Conservation (phyloP, 805 yeast species). For the Hanseniaspora meyeri region DNA sequence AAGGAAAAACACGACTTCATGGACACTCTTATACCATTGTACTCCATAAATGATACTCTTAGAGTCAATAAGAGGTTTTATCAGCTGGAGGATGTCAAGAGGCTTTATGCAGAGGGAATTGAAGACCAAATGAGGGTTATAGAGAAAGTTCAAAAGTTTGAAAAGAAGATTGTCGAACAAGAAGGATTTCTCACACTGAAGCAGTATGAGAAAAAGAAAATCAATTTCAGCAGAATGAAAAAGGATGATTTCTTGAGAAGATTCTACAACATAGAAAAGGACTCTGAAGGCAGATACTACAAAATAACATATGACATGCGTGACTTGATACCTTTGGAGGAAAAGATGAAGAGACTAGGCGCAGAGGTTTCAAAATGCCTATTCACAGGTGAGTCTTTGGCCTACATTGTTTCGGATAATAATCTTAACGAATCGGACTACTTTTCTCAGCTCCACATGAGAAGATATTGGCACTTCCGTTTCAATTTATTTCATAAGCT, state of each 20-base stretch:
- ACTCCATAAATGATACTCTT: neutral
- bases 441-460: neutral
- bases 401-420: slow-evolving; percentile 3
- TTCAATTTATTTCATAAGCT: slow-evolving; percentile 9
- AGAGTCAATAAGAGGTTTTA: neutral
- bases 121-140: neutral
- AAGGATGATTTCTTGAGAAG: neutral
- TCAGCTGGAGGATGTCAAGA: neutral
- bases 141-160: neutral
- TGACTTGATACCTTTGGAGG: neutral
- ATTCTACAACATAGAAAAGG: neutral
- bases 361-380: neutral
- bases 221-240: neutral
- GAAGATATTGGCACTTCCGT: slow-evolving; percentile 9
- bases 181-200: neutral
- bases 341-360: neutral
- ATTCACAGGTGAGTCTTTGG: neutral
- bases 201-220: neutral
- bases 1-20: slow-evolving; percentile 9
- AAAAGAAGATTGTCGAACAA: neutral
- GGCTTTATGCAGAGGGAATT: neutral
- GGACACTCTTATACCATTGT: neutral
- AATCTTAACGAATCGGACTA: slow-evolving; percentile 3
- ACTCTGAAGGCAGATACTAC: neutral
- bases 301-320: neutral